These are phyloP conservation scores for Stemphylium beticola DNA, from an alignment of 2,329 filamentous ascomycete species.

Conservation along the genomic window DNA sequence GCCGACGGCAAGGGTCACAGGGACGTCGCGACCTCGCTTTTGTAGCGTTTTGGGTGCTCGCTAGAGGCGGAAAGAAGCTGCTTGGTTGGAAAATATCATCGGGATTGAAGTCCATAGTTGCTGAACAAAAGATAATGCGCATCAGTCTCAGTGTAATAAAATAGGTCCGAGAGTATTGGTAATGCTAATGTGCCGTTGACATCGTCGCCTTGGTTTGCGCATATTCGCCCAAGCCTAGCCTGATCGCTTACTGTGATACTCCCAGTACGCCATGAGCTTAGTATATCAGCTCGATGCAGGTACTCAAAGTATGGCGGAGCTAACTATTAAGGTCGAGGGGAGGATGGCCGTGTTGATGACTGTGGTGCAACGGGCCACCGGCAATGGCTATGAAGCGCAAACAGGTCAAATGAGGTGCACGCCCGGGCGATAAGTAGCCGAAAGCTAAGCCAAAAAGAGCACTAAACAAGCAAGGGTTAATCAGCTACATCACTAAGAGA, in stretches of 20 bases:
- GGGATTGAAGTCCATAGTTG: constrained; percentile 23
- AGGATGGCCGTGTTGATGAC: not conserved
- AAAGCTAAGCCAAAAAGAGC: constrained; percentile 19
- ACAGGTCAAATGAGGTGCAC: constrained; percentile 8
- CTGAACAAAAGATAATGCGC: not conserved
- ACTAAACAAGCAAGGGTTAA: constrained; percentile 23
- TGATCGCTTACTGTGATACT: not conserved
- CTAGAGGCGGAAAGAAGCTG: constrained; percentile 11
- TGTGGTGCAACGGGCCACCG: not conserved
- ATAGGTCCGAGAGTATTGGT: not conserved
- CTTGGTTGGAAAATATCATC: constrained; percentile 22
- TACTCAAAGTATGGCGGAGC: not conserved
- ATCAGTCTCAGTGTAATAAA: not conserved
- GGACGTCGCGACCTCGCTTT: constrained; percentile 52
- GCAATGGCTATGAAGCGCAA: not conserved
- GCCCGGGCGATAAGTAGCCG: constrained; percentile 27
- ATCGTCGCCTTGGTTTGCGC: not conserved
- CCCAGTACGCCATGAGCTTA: not conserved
- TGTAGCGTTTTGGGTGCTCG: constrained; percentile 4
- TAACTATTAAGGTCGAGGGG: not conserved
- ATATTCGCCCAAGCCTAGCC: not conserved
- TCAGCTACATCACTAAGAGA: constrained; percentile 30
- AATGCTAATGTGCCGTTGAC: not conserved
- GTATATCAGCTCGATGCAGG: not conserved
- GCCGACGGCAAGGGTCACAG: constrained; percentile 71